A percentile compares a stretch with the other conserved stretches of the same genome.
These are phyloP conservation scores for Gyrodon lividus DNA, from an alignment of 768 basidiomycete species.

Conservation along the genomic window DNA sequence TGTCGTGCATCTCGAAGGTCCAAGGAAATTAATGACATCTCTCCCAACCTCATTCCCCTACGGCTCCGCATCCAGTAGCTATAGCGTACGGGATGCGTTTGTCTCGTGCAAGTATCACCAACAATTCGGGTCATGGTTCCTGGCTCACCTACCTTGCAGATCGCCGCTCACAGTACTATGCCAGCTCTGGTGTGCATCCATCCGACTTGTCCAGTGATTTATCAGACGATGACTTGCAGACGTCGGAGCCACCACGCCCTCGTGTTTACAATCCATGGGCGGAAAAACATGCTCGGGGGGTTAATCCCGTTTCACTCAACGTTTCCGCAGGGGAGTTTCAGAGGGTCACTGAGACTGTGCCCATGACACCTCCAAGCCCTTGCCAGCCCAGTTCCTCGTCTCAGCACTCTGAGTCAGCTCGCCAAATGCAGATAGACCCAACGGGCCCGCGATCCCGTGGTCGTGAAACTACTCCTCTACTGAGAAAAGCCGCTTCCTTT, in stretches of 20 bases:
- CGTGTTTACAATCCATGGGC: neutral
- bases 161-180: constrained; percentile 66
- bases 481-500: constrained; percentile 40
- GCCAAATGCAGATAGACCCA: neutral
- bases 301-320: constrained; percentile 3
- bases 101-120: constrained; percentile 51
- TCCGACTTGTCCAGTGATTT: constrained; percentile 41
- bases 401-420: neutral
- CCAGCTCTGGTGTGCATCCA: constrained; percentile 56
- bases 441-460: neutral
- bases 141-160: constrained; percentile 40
- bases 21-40: constrained; percentile 43
- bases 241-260: constrained; percentile 3
- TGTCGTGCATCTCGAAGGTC: too few relatives aligned
- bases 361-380: neutral
- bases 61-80: constrained; percentile 48
- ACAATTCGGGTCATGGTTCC: neutral
- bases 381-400: neutral
- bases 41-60: constrained; percentile 43
- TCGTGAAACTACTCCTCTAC: constrained; percentile 38
- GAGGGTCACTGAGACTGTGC: constrained; percentile 17
- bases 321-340: constrained; percentile 19
- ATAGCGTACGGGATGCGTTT: constrained; percentile 54
- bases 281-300: constrained; percentile 10
- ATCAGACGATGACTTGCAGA: constrained; percentile 32